phyloP scores from a whole-genome alignment of 2,329 filamentous ascomycete genomes.

The Ramichloridium luteum region DNA sequence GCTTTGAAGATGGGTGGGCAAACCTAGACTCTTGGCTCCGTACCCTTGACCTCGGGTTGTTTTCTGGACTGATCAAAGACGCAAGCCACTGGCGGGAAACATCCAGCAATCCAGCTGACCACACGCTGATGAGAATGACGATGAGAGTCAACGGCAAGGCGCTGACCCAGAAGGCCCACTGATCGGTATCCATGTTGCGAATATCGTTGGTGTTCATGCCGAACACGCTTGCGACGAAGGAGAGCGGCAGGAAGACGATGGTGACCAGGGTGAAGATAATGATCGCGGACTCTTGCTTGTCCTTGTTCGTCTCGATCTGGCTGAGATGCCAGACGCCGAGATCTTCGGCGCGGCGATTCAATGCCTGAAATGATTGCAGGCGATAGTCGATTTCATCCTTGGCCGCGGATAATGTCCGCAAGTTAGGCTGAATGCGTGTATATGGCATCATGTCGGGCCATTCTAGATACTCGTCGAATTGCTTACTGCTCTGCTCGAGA shows the following conservation, averaged over 20 bases:
- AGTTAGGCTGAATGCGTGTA: not conserved
- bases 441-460: too few species aligned
- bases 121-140: constrained; percentile 5
- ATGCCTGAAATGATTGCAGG: not conserved
- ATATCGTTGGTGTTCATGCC: constrained; percentile 10
- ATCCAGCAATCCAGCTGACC: not conserved
- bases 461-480: too few species aligned
- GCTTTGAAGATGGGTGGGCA: too few species aligned
- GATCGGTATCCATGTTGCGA: constrained; percentile 4
- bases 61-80: not conserved
- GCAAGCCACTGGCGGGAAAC: not conserved
- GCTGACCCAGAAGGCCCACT: constrained; percentile 7
- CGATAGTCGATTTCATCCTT: not conserved
- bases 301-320: constrained; percentile 1
- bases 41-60: too few species aligned
- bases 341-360: not conserved
- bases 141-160: constrained; percentile 7
- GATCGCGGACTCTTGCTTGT: constrained; percentile 1
- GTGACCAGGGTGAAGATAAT: constrained; percentile 9
- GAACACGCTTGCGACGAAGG: constrained; percentile 8
- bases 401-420: too few species aligned
- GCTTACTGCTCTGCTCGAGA: not conserved
- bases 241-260: constrained; percentile 10
- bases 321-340: not conserved
- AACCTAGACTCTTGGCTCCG: too few species aligned